Evolutionary conservation across 1,139 yeast species (phyloP), one percentile per base, ranked within the genome.

Genomic region (Arxiozyma heterogenica): DNA sequence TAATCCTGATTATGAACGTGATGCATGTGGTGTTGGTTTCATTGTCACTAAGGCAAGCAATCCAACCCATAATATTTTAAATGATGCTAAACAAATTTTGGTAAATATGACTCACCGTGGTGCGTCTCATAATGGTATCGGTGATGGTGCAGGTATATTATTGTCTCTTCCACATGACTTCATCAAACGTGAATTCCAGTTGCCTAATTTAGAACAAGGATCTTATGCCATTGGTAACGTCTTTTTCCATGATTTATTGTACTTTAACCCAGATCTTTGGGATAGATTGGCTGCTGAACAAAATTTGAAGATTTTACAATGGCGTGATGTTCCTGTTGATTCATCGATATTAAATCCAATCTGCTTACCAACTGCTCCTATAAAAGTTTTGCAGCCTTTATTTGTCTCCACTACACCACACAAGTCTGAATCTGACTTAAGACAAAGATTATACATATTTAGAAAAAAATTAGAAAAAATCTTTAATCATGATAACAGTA

Each of bases 51-150:
- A 91, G 74, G 88, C 90, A 71, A 98, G 98, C 57, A 69, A 76
- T 45, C 81, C 83, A 20, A 86, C 95, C 52, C 98, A 93, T 75
- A 90, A 91, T 70, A 90, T 91, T 61, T 93, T 93, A 57, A 84
- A 95, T 49, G 98, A 93, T 73, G 96, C 96, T 47, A 77, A 83
- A 63, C 82, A 81, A 67, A 77, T 93, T 67, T 82, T 93, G 57
- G 91, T 98, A 76, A 93, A 93, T 73, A 93, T 93, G 98, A 87
- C 97, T 59, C 98, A 93, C 72, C 82, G 98, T 75, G 98, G 98
- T 68, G 98, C 98, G 50, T 97, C 91, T 59, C 87, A 95, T 49
- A 96, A 90, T 68, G 95, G 98, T 34, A 97, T 93, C 69, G 98
- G 98, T 73, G 98, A 93, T 70, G 98, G 98, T 73, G 98, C 98